Evolutionary conservation across 441 rosid species (phyloP).

Genomic region (Caryocar brasiliense): DNA sequence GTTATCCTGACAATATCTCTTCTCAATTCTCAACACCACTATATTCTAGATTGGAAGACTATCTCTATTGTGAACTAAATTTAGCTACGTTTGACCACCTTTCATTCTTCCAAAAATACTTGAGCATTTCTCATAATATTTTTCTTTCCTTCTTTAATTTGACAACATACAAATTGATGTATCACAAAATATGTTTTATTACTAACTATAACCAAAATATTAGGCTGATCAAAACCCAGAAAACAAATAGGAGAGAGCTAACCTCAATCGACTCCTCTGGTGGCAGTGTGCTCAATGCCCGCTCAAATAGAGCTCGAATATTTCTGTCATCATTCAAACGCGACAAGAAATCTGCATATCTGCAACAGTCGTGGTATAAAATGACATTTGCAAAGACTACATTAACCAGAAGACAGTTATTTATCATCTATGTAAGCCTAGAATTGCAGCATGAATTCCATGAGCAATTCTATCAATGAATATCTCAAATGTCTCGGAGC

Average conservation of each 20-base stretch:
- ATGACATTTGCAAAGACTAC: not conserved
- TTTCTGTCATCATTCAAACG: slow-evolving; percentile 89
- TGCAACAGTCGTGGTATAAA: slow-evolving; percentile 24
- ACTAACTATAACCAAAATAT: too few species aligned
- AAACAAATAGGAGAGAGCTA: slow-evolving; percentile 2
- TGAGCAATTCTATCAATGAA: not conserved
- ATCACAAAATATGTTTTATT: too few species aligned
- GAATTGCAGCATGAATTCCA: not conserved
- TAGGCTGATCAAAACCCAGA: not conserved
- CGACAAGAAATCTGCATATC: slow-evolving; percentile 92
- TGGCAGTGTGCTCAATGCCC: slow-evolving; percentile 85
- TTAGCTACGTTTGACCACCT: too few species aligned
- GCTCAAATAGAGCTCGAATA: slow-evolving; percentile 87
- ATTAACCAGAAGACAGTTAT: not conserved
- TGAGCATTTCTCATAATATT: too few species aligned
- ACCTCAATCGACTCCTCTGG: slow-evolving; percentile 84
- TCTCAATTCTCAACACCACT: too few species aligned
- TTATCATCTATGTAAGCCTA: not conserved
- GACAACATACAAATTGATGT: too few species aligned
- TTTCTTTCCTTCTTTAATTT: too few species aligned
- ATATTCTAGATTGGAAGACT: too few species aligned
- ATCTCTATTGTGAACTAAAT: too few species aligned
- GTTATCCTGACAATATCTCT: too few species aligned
- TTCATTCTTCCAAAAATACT: too few species aligned
- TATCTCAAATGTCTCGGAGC: too few species aligned